Percentiles rank a stretch among this genome's conserved stretches.
These are phyloP conservation scores for Syzygium aqueum DNA, from an alignment of 345 rosid species.

Conservation along the genomic window DNA sequence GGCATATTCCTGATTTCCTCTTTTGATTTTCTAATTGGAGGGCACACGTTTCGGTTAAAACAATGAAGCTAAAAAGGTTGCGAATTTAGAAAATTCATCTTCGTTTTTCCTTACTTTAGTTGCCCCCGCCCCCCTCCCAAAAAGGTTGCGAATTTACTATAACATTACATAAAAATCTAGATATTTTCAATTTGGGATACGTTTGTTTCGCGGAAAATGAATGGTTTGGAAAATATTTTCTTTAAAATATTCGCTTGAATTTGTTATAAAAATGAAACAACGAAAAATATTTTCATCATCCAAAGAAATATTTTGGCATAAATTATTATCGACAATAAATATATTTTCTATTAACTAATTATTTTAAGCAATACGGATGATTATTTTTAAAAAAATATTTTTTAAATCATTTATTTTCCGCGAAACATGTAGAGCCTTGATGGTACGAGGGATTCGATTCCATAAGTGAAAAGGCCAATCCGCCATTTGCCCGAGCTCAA, in stretches of 20 bases:
- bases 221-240: too few species aligned
- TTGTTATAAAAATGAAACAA: too few species aligned
- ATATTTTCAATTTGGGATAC: not conserved
- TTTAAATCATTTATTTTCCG: too few species aligned
- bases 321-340: too few species aligned
- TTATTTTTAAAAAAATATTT: too few species aligned
- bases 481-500: not conserved
- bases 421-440: too few species aligned
- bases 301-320: too few species aligned
- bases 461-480: not conserved
- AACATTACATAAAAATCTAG: not conserved
- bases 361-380: too few species aligned
- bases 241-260: too few species aligned
- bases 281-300: too few species aligned
- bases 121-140: not conserved
- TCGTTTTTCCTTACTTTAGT: not conserved
- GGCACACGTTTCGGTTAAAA: not conserved
- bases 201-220: too few species aligned
- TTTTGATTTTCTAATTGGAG: not conserved
- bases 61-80: not conserved
- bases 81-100: not conserved
- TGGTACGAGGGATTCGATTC: not conserved
- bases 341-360: too few species aligned
- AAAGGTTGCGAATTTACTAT: not conserved
- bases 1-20: not conserved